phyloP scores from a whole-genome alignment of 2,329 filamentous ascomycete genomes.

The Annulohypoxylon truncatum region DNA sequence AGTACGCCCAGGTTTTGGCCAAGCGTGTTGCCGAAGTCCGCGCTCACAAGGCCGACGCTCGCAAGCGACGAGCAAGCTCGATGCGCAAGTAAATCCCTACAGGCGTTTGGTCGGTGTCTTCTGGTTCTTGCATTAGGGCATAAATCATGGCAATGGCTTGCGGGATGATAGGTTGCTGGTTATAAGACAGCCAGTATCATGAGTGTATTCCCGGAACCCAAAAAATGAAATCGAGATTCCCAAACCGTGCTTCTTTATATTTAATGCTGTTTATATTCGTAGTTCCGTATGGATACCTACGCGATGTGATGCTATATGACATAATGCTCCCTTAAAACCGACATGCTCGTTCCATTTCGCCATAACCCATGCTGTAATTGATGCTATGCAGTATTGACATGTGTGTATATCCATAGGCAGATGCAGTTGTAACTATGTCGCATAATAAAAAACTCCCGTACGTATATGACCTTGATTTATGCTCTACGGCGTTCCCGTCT shows the following conservation, averaged over 20 bases:
- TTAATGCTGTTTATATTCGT: conserved; percentile 11
- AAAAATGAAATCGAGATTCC: conserved; percentile 49
- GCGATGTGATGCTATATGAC: conserved; percentile 24
- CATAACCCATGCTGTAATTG: conserved; percentile 27
- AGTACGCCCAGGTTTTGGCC: conserved; percentile 95
- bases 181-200: conserved; percentile 48
- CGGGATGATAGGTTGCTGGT: conserved; percentile 43
- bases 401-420: conserved; percentile 15
- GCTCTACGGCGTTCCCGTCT: conserved; percentile 30
- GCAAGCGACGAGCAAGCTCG: conserved; percentile 97
- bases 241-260: conserved; percentile 21
- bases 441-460: conserved; percentile 20
- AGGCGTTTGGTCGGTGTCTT: conserved; percentile 53
- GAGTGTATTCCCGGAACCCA: conserved; percentile 47
- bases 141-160: conserved; percentile 47
- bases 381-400: conserved; percentile 16
- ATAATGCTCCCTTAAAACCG: conserved; percentile 19
- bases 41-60: conserved; percentile 89
- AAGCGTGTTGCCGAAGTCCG: conserved; percentile 98
- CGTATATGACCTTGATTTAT: conserved; percentile 33
- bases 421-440: conserved; percentile 25
- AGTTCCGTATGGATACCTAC: conserved; percentile 12
- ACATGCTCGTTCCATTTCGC: conserved; percentile 26
- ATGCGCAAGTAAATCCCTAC: conserved; percentile 81
- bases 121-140: conserved; percentile 53